Conservation (phyloP, 2,329 filamentous ascomycete species). For the Xylariales sp. region DNA sequence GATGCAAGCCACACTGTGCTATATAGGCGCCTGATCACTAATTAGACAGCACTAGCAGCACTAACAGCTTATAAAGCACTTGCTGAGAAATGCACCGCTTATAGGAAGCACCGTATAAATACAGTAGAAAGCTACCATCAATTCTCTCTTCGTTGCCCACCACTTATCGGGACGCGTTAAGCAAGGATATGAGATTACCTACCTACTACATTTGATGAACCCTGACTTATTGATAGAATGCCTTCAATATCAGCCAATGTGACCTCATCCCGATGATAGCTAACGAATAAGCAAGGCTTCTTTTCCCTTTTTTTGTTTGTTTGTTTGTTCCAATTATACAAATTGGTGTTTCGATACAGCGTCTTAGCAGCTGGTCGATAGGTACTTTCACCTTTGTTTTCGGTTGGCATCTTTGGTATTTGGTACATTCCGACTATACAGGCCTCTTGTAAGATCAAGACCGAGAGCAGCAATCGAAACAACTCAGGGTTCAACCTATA, state of each 20-base stretch:
- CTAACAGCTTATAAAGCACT: too few species aligned
- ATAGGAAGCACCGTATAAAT: neutral
- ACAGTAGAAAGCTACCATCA: neutral
- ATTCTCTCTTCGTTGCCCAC: neutral
- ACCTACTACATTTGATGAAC: too few species aligned
- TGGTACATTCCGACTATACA: neutral
- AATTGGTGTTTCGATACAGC: conserved; percentile 4
- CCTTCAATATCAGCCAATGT: neutral
- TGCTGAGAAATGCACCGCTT: neutral
- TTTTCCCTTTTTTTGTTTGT: neutral
- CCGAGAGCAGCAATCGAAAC: neutral
- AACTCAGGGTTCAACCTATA: neutral
- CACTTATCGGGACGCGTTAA: conserved; percentile 15
- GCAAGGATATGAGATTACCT: conserved; percentile 1
- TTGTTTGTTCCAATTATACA: neutral
- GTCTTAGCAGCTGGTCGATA: neutral
- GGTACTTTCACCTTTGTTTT: neutral
- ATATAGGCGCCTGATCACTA: too few species aligned
- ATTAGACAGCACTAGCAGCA: too few species aligned
- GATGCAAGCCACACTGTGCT: neutral
- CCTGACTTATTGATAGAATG: too few species aligned
- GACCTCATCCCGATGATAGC: conserved; percentile 7
- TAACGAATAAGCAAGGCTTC: neutral
- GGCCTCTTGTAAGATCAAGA: neutral
- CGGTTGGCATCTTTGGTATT: neutral